Conservation (phyloP, 2,329 filamentous ascomycete genomes). For the Aureobasidium sp. region DNA sequence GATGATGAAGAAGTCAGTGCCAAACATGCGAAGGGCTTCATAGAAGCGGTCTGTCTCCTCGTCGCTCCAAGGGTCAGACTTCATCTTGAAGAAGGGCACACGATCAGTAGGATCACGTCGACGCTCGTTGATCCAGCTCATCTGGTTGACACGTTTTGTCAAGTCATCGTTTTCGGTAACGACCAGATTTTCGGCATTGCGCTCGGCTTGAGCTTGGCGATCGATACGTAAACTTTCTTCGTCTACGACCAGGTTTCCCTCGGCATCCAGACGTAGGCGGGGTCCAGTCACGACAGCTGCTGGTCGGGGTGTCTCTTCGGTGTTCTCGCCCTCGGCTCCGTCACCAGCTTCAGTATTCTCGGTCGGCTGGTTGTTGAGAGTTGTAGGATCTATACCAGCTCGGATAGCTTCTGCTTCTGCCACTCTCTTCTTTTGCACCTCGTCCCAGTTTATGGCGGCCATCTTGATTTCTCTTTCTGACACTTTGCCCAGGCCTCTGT, state of each 20-base stretch:
- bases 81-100: constrained; percentile 33
- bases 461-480: constrained; percentile 69
- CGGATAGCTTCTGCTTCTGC: constrained; percentile 29
- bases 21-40: constrained; percentile 64
- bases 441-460: constrained; percentile 54
- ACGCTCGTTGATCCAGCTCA: constrained; percentile 58
- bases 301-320: constrained; percentile 8
- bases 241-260: constrained; percentile 66
- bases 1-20: constrained; percentile 77
- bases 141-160: constrained; percentile 60
- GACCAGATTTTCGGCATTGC: constrained; percentile 39
- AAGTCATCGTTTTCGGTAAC: constrained; percentile 69
- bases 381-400: constrained; percentile 10
- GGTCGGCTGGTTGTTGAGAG: constrained; percentile 20
- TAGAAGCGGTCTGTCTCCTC: constrained; percentile 69
- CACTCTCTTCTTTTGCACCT: constrained; percentile 35
- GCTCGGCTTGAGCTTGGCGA: constrained; percentile 51
- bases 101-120: constrained; percentile 40
- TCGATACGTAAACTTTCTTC: constrained; percentile 60
- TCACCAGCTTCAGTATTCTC: constrained; percentile 26
- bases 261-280: constrained; percentile 52
- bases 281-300: constrained; percentile 32
- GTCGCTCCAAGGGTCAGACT: constrained; percentile 61
- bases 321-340: constrained; percentile 14
- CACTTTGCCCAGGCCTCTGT: constrained; percentile 53